Base-by-base conservation (phyloP, 192 early-diverging fungal genomes). In the Backusella liffmaniae region DNA sequence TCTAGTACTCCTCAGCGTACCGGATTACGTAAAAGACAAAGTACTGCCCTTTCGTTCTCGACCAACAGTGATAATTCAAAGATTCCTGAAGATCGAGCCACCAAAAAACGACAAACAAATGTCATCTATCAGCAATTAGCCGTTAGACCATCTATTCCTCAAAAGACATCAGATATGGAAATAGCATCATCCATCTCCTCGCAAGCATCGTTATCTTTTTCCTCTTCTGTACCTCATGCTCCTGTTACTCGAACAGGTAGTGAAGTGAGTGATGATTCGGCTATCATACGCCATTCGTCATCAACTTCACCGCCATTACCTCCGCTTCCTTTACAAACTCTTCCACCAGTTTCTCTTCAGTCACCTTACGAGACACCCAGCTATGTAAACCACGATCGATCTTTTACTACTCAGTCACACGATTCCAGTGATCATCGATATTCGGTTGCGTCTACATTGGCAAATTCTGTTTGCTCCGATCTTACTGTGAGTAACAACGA, bases 81-180 rank as follows among this genome's bases (percentile, higher is more conserved):
- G 23, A 2, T 29, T 62, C 26, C 21, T 23, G 56, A 62, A 62
- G 56, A 69, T 36, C 36, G 67, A n/a, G 67, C 35, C 21, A 69
- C 36, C 3, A 69, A 69, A 37, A 69, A 69, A 35, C 34, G 67
- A 41, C 67, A 69, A 69, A 69, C 35, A 69, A 26, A 69, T 41
- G 37, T 69, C 3, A 34, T 37, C 2, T 37, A 39, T 7, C 30
- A 68, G 8, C 34, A 68, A 3, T 68, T 36, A 21, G 5, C 30
- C 3, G 7, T 69, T 36, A 69, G 29, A 16, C 5, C 66, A 34
- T 67, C 66, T 35, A 36, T n/a, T 21, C 18, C 34, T 67, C 30
- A 32, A 36, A 68, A 68, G 9, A 29, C 16, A 29, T 69, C 35
- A 26, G 37, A 69, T 29, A n/a, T 15, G n/a, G n/a, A 62, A 62